These are phyloP conservation scores for Agrocybe praecox DNA, from an alignment of 768 basidiomycete genomes.

Conservation along the genomic window DNA sequence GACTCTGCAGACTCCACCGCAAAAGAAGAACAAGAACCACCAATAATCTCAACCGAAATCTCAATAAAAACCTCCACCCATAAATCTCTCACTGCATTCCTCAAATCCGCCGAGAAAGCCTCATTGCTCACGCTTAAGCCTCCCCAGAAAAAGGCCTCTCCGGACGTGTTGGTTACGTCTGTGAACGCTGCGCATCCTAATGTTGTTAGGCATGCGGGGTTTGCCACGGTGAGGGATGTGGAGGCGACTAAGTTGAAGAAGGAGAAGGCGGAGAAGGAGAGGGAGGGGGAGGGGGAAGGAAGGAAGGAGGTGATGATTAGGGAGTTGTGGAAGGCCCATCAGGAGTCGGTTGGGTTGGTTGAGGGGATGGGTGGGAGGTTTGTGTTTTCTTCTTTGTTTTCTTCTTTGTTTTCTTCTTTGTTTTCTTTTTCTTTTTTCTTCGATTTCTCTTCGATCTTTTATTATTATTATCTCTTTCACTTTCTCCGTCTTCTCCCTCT, in stretches of 20 bases:
- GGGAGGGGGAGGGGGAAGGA: slow-evolving; percentile 42
- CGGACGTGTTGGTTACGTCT: slow-evolving; percentile 54
- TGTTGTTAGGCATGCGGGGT: slow-evolving; percentile 51
- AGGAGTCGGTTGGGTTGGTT: slow-evolving; percentile 58
- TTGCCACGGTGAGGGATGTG: slow-evolving; percentile 65
- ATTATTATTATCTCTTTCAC: not conserved
- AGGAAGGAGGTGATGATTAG: slow-evolving; percentile 55
- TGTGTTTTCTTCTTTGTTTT: slow-evolving; percentile 24
- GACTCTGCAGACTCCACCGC: too few relatives aligned
- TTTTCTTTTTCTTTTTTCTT: not conserved
- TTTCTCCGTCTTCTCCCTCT: too few relatives aligned
- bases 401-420: not conserved
- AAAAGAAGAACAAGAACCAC: slow-evolving; percentile 14
- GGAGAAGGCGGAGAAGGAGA: slow-evolving; percentile 55
- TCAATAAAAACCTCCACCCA: slow-evolving; percentile 79
- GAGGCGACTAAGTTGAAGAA: slow-evolving; percentile 68
- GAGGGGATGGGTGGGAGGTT: slow-evolving; percentile 65
- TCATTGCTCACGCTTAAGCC: slow-evolving; percentile 74
- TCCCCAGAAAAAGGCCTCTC: slow-evolving; percentile 46
- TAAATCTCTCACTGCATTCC: slow-evolving; percentile 82
- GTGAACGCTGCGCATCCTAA: slow-evolving; percentile 61
- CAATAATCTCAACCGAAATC: slow-evolving; percentile 44
- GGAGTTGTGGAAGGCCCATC: slow-evolving; percentile 80
- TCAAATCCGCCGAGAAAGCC: slow-evolving; percentile 78
- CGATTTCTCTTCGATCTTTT: not conserved